Evolutionary conservation across 768 basidiomycete genomes (phyloP), one percentile per base, ranked within the genome.

Genomic region (Gelatoporia subvermispora): DNA sequence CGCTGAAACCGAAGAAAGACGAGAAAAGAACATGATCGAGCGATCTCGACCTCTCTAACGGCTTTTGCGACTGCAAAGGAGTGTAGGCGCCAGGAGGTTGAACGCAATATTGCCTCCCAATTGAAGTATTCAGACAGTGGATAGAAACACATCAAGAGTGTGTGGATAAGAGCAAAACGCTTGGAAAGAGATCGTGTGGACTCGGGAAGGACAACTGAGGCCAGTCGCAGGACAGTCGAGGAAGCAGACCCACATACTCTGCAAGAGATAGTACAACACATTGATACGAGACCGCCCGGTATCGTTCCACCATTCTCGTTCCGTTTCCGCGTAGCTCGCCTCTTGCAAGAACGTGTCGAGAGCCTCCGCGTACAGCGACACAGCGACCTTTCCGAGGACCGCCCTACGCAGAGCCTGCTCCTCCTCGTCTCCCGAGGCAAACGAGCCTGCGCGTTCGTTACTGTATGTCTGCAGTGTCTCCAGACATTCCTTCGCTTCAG

Each of bases 291-390:
- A 90, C 28, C 79, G 74, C 53, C 85, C 82, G 36, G 87, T 63
- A 23, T 81, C 76, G 15, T 76, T 74, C 93, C 93, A 97, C 86
- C 88, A 96, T 39, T 87, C 79, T 17, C 88, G 81, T 58, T 93
- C 89, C 8, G 73, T 66, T 57, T 93, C 91, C 11, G 83, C 79
- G 28, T 80, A 64, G 8, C 78, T 71, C 1, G 93, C 88, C 58
- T 89, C 81, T 8, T 54, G 21, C n/a, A 52, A 64, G 49, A 82
- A 79, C 18, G 70, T 59, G 52, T 89, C 78, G 58, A 93, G 66
- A 1, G 81, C 75, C 46, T 84, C 75, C 4, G 28, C 28, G 28
- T 91, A 92, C 15, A 88, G 51, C 8, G 74, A 74, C 4, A 81
- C 71, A 0, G 78, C 66, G 3, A 85, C 56, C 59, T 74, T 79